Evolutionary conservation across 2,329 filamentous ascomycete species (phyloP).

Genomic region (Aspergillus niger): DNA sequence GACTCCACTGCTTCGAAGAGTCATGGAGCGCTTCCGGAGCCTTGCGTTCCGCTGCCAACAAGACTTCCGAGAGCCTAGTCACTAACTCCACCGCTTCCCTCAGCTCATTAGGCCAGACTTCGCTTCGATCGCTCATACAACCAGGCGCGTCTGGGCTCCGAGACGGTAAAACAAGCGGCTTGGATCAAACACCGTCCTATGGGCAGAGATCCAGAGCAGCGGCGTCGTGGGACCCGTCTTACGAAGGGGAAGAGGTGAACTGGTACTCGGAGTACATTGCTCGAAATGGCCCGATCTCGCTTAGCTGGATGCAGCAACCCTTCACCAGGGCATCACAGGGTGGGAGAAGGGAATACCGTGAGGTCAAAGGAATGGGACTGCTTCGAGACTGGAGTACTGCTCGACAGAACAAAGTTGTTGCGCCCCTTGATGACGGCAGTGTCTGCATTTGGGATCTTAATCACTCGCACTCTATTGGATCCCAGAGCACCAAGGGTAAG

Average conservation of each 20-base stretch:
- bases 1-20: conserved; percentile 69
- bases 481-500: conserved; percentile 50
- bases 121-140: conserved; percentile 39
- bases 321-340: conserved; percentile 35
- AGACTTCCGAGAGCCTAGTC: conserved; percentile 52
- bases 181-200: conserved; percentile 22
- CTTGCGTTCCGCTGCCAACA: conserved; percentile 22
- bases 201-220: conserved; percentile 35
- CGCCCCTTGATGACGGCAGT: conserved; percentile 81
- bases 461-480: conserved; percentile 33
- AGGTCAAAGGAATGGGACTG: conserved; percentile 73
- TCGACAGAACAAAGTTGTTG: conserved; percentile 64
- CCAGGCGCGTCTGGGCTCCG: conserved; percentile 20
- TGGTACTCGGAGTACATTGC: conserved; percentile 93
- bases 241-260: conserved; percentile 68
- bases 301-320: conserved; percentile 76
- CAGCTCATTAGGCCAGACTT: conserved; percentile 34
- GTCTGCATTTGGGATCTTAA: conserved; percentile 83
- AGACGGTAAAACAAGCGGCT: neutral
- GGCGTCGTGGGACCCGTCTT: conserved; percentile 81
- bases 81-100: conserved; percentile 38
- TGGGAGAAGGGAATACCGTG: conserved; percentile 48
- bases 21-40: conserved; percentile 65
- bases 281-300: conserved; percentile 70
- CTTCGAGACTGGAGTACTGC: conserved; percentile 58